Conservation (phyloP, 2,329 filamentous ascomycete genomes). For the Pseudodiploospora longispora region DNA sequence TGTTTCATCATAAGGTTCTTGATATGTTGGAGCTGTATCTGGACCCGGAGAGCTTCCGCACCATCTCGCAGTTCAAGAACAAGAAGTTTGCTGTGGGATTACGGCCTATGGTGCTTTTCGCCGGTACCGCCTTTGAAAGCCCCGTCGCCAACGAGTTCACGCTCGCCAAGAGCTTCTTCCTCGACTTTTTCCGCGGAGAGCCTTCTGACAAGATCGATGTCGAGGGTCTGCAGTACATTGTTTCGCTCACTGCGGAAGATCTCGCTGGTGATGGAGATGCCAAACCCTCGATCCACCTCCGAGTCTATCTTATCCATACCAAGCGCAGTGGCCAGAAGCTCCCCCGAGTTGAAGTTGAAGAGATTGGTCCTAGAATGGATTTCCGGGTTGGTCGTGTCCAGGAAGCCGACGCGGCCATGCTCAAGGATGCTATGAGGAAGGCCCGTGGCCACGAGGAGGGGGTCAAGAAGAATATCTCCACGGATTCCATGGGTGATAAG, state of each 20-base stretch:
- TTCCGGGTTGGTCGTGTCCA: conserved; percentile 75
- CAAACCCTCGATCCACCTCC: conserved; percentile 55
- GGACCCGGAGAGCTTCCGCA: conserved; percentile 63
- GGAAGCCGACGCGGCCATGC: conserved; percentile 68
- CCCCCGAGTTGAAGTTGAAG: conserved; percentile 85
- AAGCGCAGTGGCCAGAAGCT: conserved; percentile 80
- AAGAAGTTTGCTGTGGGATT: conserved; percentile 70
- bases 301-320: conserved; percentile 80
- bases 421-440: conserved; percentile 88
- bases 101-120: conserved; percentile 86
- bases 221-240: conserved; percentile 85
- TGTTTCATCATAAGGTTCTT: conserved; percentile 78
- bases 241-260: conserved; percentile 73
- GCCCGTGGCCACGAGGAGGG: conserved; percentile 65
- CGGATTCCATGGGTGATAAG: conserved; percentile 91
- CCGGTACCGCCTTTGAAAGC: conserved; percentile 79
- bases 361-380: conserved; percentile 92
- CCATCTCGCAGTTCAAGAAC: conserved; percentile 66
- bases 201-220: conserved; percentile 79
- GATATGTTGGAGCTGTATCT: conserved; percentile 93
- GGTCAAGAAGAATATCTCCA: conserved; percentile 94
- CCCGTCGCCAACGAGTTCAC: conserved; percentile 72
- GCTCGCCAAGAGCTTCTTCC: conserved; percentile 75
- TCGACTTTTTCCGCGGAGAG: conserved; percentile 82
- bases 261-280: conserved; percentile 31